phyloP scores from a whole-genome alignment of 768 basidiomycete species.

The Boletus reticulatus region DNA sequence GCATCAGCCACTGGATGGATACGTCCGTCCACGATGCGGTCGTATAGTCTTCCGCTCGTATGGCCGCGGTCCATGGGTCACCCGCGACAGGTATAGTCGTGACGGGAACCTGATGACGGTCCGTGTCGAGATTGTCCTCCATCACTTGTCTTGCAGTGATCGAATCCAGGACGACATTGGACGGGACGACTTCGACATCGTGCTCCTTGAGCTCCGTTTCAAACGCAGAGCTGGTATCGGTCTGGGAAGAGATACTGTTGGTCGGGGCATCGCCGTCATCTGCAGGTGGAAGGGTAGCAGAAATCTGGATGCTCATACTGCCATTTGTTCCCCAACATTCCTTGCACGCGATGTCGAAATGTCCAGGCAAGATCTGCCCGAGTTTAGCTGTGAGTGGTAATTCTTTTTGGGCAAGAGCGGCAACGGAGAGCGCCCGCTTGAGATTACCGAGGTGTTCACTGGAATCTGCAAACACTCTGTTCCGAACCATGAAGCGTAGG shows the following conservation, averaged over 20 bases:
- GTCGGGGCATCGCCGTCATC: not conserved
- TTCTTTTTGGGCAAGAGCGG: constrained; percentile 37
- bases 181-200: constrained; percentile 28
- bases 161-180: constrained; percentile 26
- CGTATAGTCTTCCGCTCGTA: constrained; percentile 22
- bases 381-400: constrained; percentile 42
- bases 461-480: constrained; percentile 38
- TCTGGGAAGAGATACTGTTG: not conserved
- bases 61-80: constrained; percentile 28
- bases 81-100: constrained; percentile 17
- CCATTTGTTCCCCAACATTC: constrained; percentile 48
- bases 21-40: constrained; percentile 30
- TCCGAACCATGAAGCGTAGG: constrained; percentile 44
- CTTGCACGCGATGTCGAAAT: constrained; percentile 49
- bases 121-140: constrained; percentile 28
- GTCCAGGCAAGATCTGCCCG: constrained; percentile 37
- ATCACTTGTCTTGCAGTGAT: constrained; percentile 28
- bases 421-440: constrained; percentile 42
- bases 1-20: constrained; percentile 30
- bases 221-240: constrained; percentile 21
- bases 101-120: constrained; percentile 7
- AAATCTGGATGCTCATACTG: constrained; percentile 27
- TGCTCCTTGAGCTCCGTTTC: constrained; percentile 39
- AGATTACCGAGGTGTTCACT: constrained; percentile 29
- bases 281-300: not conserved